phyloP scores from a whole-genome alignment of 140 eudicot species.

The Erigeron philadelphicus region DNA sequence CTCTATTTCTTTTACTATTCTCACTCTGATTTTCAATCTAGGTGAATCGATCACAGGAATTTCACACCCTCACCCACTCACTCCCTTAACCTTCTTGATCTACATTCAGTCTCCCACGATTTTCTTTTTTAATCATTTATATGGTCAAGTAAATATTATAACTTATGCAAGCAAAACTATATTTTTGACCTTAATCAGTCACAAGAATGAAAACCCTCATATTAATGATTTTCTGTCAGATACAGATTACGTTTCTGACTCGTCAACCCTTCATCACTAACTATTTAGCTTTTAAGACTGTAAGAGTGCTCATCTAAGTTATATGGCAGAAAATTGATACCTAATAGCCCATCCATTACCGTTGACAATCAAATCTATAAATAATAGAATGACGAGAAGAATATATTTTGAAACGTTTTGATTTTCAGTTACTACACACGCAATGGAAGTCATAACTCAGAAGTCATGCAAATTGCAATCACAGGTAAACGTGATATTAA shows the following conservation, averaged over 20 bases:
- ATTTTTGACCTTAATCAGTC: neutral
- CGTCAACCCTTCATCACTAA: neutral
- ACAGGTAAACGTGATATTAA: neutral
- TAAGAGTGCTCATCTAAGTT: neutral
- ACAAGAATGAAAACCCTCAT: neutral
- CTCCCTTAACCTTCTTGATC: neutral
- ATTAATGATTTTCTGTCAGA: neutral
- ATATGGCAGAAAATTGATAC: neutral
- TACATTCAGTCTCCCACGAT: neutral
- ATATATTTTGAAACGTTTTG: neutral
- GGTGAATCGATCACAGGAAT: neutral
- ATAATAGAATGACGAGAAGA: neutral
- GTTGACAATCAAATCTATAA: neutral
- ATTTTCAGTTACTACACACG: neutral
- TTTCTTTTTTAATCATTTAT: neutral
- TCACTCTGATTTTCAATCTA: neutral
- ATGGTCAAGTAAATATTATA: neutral
- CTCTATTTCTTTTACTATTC: neutral
- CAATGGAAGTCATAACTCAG: neutral
- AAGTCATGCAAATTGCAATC: neutral
- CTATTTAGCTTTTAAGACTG: neutral
- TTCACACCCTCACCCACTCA: neutral
- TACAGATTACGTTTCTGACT: neutral
- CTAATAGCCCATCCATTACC: neutral
- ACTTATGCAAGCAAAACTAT: neutral